Conservation (phyloP, 306 rosid species). For the Hippophae rhamnoides region DNA sequence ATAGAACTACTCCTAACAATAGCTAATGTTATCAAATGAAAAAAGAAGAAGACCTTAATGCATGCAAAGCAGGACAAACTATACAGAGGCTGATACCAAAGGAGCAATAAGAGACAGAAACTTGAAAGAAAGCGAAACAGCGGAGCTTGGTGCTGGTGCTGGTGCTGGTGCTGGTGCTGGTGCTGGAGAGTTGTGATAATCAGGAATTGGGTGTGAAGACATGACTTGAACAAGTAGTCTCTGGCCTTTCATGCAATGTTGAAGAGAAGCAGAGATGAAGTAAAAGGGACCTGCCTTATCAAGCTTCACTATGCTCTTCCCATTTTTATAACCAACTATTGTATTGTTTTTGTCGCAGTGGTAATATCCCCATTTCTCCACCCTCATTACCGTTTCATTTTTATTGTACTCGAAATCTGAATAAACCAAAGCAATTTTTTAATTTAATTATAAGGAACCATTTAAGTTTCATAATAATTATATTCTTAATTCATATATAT, state of each 20-base stretch:
- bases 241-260: constrained; percentile 66
- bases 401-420: constrained; percentile 41
- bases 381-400: constrained; percentile 67
- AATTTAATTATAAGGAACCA: too few relatives aligned
- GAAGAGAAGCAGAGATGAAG: constrained; percentile 53
- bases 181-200: constrained; percentile 19
- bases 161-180: constrained; percentile 18
- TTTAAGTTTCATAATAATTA: too few relatives aligned
- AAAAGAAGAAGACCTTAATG: too few relatives aligned
- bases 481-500: too few relatives aligned
- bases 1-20: too few relatives aligned
- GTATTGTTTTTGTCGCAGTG: constrained; percentile 52
- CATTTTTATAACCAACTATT: constrained; percentile 46
- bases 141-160: constrained; percentile 7
- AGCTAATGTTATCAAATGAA: too few relatives aligned
- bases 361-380: constrained; percentile 58
- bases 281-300: constrained; percentile 59
- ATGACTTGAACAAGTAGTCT: constrained; percentile 55
- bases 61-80: background rate
- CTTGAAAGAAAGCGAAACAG: constrained; percentile 15
- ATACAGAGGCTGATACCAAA: constrained; percentile 16
- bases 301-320: constrained; percentile 49
- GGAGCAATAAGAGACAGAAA: constrained; percentile 10
- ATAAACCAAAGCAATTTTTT: too few relatives aligned
- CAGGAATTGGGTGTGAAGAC: constrained; percentile 26